Conservation (phyloP, 345 rosid species). For the Acer saccharum region DNA sequence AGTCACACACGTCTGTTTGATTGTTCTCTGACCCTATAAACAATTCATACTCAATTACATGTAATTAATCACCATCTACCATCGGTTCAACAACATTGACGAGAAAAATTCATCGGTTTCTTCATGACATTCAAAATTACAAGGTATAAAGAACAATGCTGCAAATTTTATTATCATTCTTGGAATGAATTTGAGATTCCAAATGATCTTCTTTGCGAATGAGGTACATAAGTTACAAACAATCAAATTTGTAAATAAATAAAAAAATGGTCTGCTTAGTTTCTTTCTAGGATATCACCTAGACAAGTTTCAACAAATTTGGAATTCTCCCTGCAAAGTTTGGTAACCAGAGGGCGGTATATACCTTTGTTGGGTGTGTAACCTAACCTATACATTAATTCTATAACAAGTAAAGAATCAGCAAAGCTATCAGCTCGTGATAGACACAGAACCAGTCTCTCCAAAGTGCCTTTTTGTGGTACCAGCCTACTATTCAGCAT, state of each 20-base stretch:
- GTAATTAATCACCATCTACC: background rate
- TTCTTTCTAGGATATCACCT: slow-evolving; percentile 17
- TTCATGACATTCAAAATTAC: too few species aligned
- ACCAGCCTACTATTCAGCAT: slow-evolving; percentile 33
- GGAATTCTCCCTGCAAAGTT: slow-evolving; percentile 27
- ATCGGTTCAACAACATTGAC: background rate
- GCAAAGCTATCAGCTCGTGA: slow-evolving; percentile 25
- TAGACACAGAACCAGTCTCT: slow-evolving; percentile 27
- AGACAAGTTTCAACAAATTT: slow-evolving; percentile 24
- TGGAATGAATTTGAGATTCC: too few species aligned
- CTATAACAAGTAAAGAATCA: slow-evolving; percentile 39
- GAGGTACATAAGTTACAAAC: too few species aligned
- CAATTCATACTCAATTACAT: too few species aligned
- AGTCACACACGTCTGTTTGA: background rate
- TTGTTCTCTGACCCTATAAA: too few species aligned
- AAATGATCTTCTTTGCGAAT: too few species aligned
- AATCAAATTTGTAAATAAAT: too few species aligned
- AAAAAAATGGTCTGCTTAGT: too few species aligned
- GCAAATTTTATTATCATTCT: too few species aligned
- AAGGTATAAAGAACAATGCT: too few species aligned
- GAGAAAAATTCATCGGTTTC: background rate
- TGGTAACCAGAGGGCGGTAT: slow-evolving; percentile 28
- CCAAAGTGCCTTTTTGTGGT: slow-evolving; percentile 19
- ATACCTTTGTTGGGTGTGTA: slow-evolving; percentile 22
- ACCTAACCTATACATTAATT: slow-evolving; percentile 29